Base-by-base conservation (phyloP, 352 stramenopile genomes). In the Pythium oligandrum region DNA sequence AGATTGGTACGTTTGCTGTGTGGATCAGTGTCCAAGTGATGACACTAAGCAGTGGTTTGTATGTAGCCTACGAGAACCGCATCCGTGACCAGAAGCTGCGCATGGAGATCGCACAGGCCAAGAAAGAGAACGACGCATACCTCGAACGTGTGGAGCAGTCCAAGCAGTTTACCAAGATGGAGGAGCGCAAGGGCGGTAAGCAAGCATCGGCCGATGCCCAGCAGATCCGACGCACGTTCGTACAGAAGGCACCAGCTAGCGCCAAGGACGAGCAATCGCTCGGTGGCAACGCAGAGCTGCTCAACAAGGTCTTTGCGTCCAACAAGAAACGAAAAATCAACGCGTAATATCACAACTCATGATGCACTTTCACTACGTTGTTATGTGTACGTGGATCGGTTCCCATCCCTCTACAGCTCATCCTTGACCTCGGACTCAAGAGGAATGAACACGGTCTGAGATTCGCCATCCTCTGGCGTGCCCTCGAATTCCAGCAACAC, bases 71-170 rank as follows among this genome's bases (percentile, higher is more conserved):
- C 56, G 86, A 96, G 57, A 89, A 93, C 51, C 82, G 84, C 35
- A 88, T 96, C 33, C 83, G 86, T 26, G 78, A 88, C 48, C 82
- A 94, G 65, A 92, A 90, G 56, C 60, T 96, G 58, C 83, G 83
- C 44, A 81, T 92, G 57, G 80, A 94, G 63, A 93, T 96, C 48
- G 75, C 86, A 31, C 83, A 96, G 64, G 74, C 53, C 50, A 90
- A 89, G 70, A 94, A 94, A 63, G 76, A 90, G 56, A 93, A 96
- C 64, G 79, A 92, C 42, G 71, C 73, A 52, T 96, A 93, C 54
- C 58, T 96, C 48, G 86, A 93, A 55, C 84, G 85, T 40, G 83
- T 96, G 44, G 81, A 95, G 42, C 79, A 93, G 64, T 88, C 81
- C 17, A 95, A 95, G 54, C 67, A 88, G 61, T 83, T 92, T 50